These are phyloP conservation scores for Rhododendron ferrugineum DNA, from an alignment of 148 eudicot species.

Conservation along the genomic window DNA sequence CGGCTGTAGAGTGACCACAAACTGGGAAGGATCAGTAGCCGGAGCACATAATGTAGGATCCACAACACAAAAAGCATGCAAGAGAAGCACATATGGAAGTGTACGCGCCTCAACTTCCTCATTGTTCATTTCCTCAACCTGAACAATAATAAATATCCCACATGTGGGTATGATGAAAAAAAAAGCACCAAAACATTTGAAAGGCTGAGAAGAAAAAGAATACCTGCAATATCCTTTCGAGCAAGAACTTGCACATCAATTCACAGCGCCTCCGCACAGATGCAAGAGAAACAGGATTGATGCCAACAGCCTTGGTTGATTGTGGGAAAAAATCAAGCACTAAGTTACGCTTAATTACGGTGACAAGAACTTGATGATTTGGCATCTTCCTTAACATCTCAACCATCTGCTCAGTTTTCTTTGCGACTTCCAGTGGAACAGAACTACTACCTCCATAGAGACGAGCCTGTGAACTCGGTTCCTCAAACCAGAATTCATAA, in stretches of 20 bases:
- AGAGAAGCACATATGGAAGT: conserved; percentile 81
- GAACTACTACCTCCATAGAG: conserved; percentile 73
- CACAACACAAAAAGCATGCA: conserved; percentile 90
- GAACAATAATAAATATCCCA: not conserved
- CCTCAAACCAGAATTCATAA: conserved; percentile 99
- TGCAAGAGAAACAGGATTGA: conserved; percentile 68
- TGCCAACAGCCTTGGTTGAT: conserved; percentile 78
- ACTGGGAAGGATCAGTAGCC: conserved; percentile 95
- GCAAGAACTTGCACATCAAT: conserved; percentile 88
- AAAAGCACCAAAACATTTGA: conserved; percentile 13
- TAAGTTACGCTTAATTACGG: conserved; percentile 80
- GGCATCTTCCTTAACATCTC: conserved; percentile 83
- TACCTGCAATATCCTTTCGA: conserved; percentile 93
- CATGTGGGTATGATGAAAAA: not conserved
- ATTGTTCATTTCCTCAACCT: conserved; percentile 72
- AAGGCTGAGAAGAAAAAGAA: conserved; percentile 4
- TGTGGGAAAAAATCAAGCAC: conserved; percentile 95
- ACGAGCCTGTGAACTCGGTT: conserved; percentile 54
- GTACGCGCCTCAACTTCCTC: conserved; percentile 65
- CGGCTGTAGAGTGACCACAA: conserved; percentile 92
- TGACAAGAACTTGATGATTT: conserved; percentile 75
- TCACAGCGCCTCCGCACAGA: conserved; percentile 95
- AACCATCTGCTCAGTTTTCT: conserved; percentile 95
- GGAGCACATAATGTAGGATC: conserved; percentile 96
- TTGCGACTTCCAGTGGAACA: conserved; percentile 86